phyloP scores from a whole-genome alignment of 768 basidiomycete species.

The Vararia minispora region DNA sequence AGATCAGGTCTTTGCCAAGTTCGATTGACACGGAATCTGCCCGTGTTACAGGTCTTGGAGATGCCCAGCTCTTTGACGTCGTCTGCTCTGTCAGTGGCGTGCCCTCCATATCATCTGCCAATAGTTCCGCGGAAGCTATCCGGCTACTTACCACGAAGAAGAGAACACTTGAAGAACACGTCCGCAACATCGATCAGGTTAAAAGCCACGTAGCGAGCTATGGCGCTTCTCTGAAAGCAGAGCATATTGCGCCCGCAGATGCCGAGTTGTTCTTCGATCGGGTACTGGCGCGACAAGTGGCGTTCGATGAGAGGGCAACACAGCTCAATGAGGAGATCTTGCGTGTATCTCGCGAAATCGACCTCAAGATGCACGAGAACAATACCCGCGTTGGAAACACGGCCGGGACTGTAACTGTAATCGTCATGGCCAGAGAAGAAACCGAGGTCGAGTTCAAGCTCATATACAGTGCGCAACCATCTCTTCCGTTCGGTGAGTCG shows the following conservation, averaged over 20 bases:
- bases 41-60: constrained; percentile 38
- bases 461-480: constrained; percentile 36
- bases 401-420: constrained; percentile 27
- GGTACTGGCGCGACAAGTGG: constrained; percentile 28
- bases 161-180: constrained; percentile 26
- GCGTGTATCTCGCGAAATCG: constrained; percentile 27
- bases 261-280: constrained; percentile 31
- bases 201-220: constrained; percentile 32
- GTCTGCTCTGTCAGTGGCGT: constrained; percentile 30
- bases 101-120: constrained; percentile 12
- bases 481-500: not conserved
- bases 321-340: constrained; percentile 25
- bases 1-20: constrained; percentile 37
- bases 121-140: constrained; percentile 13
- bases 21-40: constrained; percentile 40
- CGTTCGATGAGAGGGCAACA: constrained; percentile 24
- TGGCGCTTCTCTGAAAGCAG: constrained; percentile 30
- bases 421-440: constrained; percentile 29
- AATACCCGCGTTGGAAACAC: constrained; percentile 23
- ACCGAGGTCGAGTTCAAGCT: constrained; percentile 32
- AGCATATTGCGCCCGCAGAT: constrained; percentile 27
- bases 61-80: constrained; percentile 42
- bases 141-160: constrained; percentile 24
- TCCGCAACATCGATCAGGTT: constrained; percentile 29
- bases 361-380: constrained; percentile 19